A percentile compares a stretch with the other conserved stretches of the same genome.
phyloP scores from a whole-genome alignment of 2,329 filamentous ascomycete species.

The Graphilbum fragrans region DNA sequence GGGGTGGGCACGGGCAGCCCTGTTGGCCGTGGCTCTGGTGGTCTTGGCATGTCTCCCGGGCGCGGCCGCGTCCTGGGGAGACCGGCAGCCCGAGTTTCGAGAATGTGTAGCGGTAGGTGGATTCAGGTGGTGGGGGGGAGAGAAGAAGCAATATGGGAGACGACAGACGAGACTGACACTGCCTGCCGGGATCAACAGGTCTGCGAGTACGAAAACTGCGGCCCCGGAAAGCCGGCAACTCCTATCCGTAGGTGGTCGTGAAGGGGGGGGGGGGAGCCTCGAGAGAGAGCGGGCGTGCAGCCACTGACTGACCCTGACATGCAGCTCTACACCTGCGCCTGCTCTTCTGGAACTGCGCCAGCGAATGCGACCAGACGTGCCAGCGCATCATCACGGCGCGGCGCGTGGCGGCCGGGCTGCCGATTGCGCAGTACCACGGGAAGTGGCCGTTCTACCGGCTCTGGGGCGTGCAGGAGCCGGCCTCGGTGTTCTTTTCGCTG shows the following conservation, averaged over 20 bases:
- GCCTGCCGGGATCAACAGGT: slow-evolving; percentile 36
- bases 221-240: slow-evolving; percentile 42
- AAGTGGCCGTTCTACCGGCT: slow-evolving; percentile 97
- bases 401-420: slow-evolving; percentile 53
- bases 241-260: no score
- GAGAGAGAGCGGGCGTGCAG: no score
- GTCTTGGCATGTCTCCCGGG: slow-evolving; percentile 20
- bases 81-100: slow-evolving; percentile 75
- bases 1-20: no score
- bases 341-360: slow-evolving; percentile 81
- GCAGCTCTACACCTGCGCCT: slow-evolving; percentile 73
- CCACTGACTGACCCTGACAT: no score
- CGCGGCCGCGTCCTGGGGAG: slow-evolving; percentile 65
- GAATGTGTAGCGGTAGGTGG: slow-evolving; percentile 67
- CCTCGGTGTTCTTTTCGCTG: slow-evolving; percentile 84
- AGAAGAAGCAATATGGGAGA: no score
- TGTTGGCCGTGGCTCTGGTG: slow-evolving; percentile 1
- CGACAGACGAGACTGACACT: no score
- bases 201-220: slow-evolving; percentile 72
- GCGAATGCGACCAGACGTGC: slow-evolving; percentile 96
- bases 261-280: no score
- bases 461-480: slow-evolving; percentile 87
- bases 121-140: no score
- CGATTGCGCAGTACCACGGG: slow-evolving; percentile 86
- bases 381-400: slow-evolving; percentile 78